Evolutionary conservation across 495 filamentous ascomycete species (phyloP), one percentile per base, ranked within the genome.

Genomic region (Sporormia fimetaria): DNA sequence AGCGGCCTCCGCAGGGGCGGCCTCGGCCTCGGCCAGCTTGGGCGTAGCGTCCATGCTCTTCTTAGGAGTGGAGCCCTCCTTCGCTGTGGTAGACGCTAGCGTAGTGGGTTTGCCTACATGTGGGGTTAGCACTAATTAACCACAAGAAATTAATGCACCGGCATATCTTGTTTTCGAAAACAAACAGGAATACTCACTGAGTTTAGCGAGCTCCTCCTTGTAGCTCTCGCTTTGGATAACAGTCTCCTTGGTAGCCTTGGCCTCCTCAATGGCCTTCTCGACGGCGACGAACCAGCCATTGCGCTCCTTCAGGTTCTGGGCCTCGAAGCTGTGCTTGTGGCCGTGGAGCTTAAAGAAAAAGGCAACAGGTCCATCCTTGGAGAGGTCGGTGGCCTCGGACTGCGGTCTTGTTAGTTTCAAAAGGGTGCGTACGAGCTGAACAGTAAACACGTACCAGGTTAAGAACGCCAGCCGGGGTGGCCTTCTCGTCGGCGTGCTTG

Each of bases 321-420:
- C 80, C 73, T 92, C 81, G 76, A 94, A 88, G 35, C 71, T 71
- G 70, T 92, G 83, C 78, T 93, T 87, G 60, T 88, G 80, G 47
- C 81, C 81, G 64, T 78, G 74, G 57, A 81, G 64, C 57, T 76
- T 83, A 74, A 95, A 81, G 54, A 68, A 62, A 70, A 98, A 93
- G 63, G 90, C 87, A 63, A 67, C 74, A 48, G 70, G 56, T 35
- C 81, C 80, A 37, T 80, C 78, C 59, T 80, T 74, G 48, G 68
- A 66, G 37, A 94, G 66, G 56, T 94, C 88, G 32, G 78, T 74
- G 52, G 83, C 74, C 52, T 96, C 87, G 54, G 85, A 73, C 86
- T 90, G 42, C 18, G 26, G 37, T 47, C 42, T 44, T 48, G 56
- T 40, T 11, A 63, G 30, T 2, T 27, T 25, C 28, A 17, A 39